A percentile compares a stretch with the other conserved stretches of the same genome.
These are phyloP conservation scores for Neospora caninum DNA, from an alignment of 169 alveolate genomes.

Conservation along the genomic window DNA sequence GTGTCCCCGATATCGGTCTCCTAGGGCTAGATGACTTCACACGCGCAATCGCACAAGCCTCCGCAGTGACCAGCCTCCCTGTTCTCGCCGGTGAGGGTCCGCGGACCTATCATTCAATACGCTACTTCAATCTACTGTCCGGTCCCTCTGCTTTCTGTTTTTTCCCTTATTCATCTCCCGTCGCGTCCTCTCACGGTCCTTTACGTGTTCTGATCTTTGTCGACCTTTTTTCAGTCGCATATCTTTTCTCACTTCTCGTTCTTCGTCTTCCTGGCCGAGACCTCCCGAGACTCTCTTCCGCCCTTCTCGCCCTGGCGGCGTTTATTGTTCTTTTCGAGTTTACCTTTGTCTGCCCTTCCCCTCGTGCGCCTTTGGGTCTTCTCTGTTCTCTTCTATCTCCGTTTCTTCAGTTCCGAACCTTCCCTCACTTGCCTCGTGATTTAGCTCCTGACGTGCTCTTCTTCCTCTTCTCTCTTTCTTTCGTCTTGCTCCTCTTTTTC, in stretches of 20 bases:
- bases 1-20: constrained; percentile 88
- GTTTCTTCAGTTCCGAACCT: background rate
- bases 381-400: background rate
- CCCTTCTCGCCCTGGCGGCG: no score
- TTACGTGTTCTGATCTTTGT: no score
- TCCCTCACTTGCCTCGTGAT: background rate
- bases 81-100: constrained; percentile 49
- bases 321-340: no score
- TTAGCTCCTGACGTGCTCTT: background rate
- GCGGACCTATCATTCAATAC: background rate
- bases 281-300: no score
- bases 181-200: no score
- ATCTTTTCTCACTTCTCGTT: no score
- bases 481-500: background rate
- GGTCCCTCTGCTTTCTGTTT: no score
- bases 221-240: no score
- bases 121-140: background rate
- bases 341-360: background rate
- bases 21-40: constrained; percentile 61
- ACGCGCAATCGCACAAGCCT: constrained; percentile 47
- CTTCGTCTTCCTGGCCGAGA: no score
- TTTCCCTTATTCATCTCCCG: no score
- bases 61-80: constrained; percentile 53
- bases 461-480: background rate
- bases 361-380: background rate